A percentile compares a stretch with the other conserved stretches of the same genome.
Evolutionary conservation across 805 yeast species (phyloP).

Genomic region (Metschnikowia noctiluminum): DNA sequence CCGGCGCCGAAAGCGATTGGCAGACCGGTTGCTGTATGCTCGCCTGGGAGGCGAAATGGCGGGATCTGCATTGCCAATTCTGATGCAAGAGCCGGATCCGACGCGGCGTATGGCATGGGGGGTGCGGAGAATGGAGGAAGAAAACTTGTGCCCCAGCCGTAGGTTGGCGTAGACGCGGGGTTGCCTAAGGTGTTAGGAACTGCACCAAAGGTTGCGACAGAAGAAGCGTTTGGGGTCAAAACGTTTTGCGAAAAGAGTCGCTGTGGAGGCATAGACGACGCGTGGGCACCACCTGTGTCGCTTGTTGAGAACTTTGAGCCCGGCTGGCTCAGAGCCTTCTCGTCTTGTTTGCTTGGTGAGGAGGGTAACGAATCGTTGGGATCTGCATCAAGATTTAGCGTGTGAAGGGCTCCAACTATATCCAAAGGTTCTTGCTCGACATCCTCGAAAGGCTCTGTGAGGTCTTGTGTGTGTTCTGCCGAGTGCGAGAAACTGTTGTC

Average conservation of each 20-base stretch:
- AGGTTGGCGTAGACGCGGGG: conserved; percentile 31
- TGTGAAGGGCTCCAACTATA: conserved; percentile 47
- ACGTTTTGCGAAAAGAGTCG: conserved; percentile 21
- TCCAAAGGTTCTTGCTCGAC: conserved; percentile 30
- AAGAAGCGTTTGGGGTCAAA: conserved; percentile 27
- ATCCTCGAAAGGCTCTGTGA: conserved; percentile 10
- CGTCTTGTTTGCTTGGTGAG: neutral
- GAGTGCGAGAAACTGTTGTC: conserved; percentile 11
- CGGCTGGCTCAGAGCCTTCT: neutral
- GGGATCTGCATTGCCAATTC: conserved; percentile 21
- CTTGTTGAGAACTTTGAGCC: neutral
- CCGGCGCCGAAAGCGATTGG: conserved; percentile 1
- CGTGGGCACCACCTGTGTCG: neutral
- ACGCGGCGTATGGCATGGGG: conserved; percentile 25
- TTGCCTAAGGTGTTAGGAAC: conserved; percentile 13
- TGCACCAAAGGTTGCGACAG: conserved; percentile 17
- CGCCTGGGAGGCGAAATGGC: conserved; percentile 28
- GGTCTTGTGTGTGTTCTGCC: conserved; percentile 6
- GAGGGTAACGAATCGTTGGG: conserved; percentile 13
- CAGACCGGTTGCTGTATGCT: conserved; percentile 4
- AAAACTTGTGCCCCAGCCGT: conserved; percentile 33
- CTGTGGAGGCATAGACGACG: conserved; percentile 2
- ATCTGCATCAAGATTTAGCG: conserved; percentile 45
- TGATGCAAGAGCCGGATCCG: conserved; percentile 13
- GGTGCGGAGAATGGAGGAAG: conserved; percentile 38